Conservation (phyloP, 108 stramenopile species). For the Asterionellopsis glacialis region DNA sequence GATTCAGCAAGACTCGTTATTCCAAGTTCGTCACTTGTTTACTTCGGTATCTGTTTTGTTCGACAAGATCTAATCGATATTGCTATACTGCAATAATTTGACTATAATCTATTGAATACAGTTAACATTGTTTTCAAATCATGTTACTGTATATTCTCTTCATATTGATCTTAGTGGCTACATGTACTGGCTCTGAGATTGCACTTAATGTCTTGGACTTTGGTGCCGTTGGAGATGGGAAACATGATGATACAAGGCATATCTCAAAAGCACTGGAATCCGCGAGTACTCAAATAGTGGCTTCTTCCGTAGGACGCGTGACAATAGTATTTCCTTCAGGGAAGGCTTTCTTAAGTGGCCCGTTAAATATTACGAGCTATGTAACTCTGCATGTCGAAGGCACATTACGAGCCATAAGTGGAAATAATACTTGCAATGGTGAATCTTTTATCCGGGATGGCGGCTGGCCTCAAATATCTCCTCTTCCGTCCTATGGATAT, state of each 20-base stretch:
- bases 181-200: too few species aligned
- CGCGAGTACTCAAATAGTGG: not conserved
- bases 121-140: too few species aligned
- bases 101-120: too few species aligned
- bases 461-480: conserved; percentile 20
- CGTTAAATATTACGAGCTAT: conserved; percentile 30
- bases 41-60: too few species aligned
- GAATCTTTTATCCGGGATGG: not conserved
- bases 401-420: conserved; percentile 5
- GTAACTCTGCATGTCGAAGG: conserved; percentile 20
- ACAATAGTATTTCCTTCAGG: conserved; percentile 4
- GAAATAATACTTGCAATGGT: not conserved
- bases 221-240: conserved; percentile 34
- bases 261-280: conserved; percentile 14
- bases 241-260: conserved; percentile 24
- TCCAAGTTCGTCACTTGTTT: too few species aligned
- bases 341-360: conserved; percentile 7
- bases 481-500: conserved; percentile 22
- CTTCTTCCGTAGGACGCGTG: not conserved
- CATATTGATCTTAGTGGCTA: too few species aligned
- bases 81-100: too few species aligned
- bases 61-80: too few species aligned
- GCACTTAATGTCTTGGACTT: conserved; percentile 12
- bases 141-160: too few species aligned
- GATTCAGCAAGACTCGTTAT: too few species aligned